Base-by-base conservation (phyloP, 345 rosid genomes). In the Arabidopsis arenosa region DNA sequence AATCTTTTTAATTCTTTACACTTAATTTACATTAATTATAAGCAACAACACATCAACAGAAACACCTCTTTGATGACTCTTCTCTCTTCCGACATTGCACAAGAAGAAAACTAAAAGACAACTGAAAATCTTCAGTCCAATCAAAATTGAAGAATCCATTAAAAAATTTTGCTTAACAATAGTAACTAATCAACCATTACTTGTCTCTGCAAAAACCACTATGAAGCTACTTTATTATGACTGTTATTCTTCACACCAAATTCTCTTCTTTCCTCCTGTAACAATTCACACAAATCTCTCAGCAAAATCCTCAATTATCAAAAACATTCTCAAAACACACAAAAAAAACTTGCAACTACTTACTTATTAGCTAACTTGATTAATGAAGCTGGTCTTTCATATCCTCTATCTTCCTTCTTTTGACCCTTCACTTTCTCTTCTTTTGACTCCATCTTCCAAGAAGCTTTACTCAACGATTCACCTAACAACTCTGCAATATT, bases 371-470 rank as follows among this genome's bases (percentile, higher is more conserved):
- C 39, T 54, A 73, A 68, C 70, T 69, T 86, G 82, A 86, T 80
- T 4, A 90, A 73, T 21, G 96, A 84, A 53, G 26, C 64, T 44
- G 96, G 97, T 80, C 97, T 85, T 68, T 89, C 79, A 53, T 83
- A 79, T 63, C 84, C 86, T 69, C 71, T 83, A 69, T 80, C 79
- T 76, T 85, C 79, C 41, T 86, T 80, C 59, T 74, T 68, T 55
- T 80, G 77, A 48, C 84, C 71, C 65, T 73, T 87, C 51, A 58
- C 49, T 61, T 82, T 85, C 79, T 79, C 76, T 62, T 74, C 87
- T 80, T 89, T 87, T 15, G 93, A 70, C 55, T 85, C 92, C 63
- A 89, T 93, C 81, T 88, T 88, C 98, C 98, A 94, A 55, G 74
- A 75, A 45, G 95, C 89, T 6, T 87, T 83, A 36, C 70, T 73